Percentiles rank a stretch among this genome's conserved stretches.
Conservation (phyloP, 371 early-diverging fungal genomes). For the Umbelopsis sp. region DNA sequence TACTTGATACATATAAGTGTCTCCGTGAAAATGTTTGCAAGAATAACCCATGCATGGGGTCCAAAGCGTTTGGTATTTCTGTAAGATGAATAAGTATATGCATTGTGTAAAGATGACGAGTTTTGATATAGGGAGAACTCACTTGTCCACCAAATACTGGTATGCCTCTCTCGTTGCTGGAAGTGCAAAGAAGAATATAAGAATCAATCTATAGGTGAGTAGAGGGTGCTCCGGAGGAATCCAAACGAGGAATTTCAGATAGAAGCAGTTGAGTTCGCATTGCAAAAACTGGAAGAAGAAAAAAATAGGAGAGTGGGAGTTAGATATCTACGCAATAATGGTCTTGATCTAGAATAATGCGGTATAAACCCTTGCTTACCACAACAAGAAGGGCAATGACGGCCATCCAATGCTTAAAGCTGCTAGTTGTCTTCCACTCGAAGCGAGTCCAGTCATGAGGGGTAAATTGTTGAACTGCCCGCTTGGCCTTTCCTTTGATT, state of each 20-base stretch:
- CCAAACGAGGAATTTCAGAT: conserved; percentile 93
- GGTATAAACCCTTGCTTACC: conserved; percentile 38
- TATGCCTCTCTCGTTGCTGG: conserved; percentile 91
- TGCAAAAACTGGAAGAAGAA: conserved; percentile 59
- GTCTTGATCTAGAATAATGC: too few species aligned
- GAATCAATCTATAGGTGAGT: conserved; percentile 78
- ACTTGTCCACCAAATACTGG: conserved; percentile 84
- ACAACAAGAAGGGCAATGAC: conserved; percentile 63
- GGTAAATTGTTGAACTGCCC: conserved; percentile 92
- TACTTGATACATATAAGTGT: conserved; percentile 89
- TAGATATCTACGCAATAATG: too few species aligned
- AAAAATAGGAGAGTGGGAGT: too few species aligned
- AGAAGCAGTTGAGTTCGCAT: conserved; percentile 92
- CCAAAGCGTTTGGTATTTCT: conserved; percentile 77
- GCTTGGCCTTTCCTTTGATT: conserved; percentile 82
- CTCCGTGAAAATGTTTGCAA: conserved; percentile 88
- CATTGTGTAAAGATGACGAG: not conserved
- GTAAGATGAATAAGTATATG: conserved; percentile 6
- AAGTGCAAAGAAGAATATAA: conserved; percentile 83
- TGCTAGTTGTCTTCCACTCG: conserved; percentile 84
- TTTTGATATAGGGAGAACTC: conserved; percentile 20
- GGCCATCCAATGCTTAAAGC: conserved; percentile 79
- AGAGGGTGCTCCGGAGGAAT: conserved; percentile 90
- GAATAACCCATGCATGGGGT: conserved; percentile 89
- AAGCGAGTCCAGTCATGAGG: conserved; percentile 94